phyloP scores from a whole-genome alignment of 2,329 filamentous ascomycete genomes.

The Pestalotiopsis fici region DNA sequence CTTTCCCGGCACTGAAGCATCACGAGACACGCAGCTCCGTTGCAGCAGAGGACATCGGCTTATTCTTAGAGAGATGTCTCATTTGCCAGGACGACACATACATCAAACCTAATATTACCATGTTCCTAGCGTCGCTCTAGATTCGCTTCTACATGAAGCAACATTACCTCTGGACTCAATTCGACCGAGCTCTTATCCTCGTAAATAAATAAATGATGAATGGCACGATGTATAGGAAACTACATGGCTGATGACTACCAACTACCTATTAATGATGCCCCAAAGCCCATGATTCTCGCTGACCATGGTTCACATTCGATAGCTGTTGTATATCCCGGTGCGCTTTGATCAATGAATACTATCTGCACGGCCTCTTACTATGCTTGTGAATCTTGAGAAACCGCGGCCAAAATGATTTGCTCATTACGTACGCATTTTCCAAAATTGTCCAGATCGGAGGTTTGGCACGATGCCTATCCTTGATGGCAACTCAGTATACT shows the following conservation, averaged over 20 bases:
- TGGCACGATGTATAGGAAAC: no score
- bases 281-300: no score
- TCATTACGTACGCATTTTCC: not conserved
- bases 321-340: no score
- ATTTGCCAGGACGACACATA: not conserved
- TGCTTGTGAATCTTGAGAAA: no score
- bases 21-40: not conserved
- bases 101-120: not conserved
- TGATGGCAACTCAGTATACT: not conserved
- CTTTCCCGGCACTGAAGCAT: not conserved
- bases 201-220: no score
- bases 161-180: not conserved
- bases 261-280: no score
- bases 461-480: not conserved
- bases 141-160: not conserved
- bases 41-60: not conserved
- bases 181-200: no score
- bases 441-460: not conserved
- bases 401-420: no score
- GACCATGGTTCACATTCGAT: no score
- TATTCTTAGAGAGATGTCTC: not conserved
- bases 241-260: no score
- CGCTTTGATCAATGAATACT: no score
- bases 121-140: not conserved
- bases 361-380: no score